Evolutionary conservation across 805 yeast species (phyloP).

Genomic region (Candida gorgasii): DNA sequence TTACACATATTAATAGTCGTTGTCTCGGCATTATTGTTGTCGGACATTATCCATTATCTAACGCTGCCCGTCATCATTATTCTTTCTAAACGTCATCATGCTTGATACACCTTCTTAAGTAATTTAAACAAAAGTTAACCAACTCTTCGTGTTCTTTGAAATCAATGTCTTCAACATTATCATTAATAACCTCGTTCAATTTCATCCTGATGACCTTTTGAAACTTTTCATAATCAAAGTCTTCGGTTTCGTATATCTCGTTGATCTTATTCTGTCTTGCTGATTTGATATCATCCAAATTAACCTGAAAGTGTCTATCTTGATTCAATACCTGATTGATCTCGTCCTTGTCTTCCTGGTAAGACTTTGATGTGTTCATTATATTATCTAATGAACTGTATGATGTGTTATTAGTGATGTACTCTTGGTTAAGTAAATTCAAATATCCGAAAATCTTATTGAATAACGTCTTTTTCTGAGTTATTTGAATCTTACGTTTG

Average conservation of each 20-base stretch:
- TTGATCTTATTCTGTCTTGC: background rate
- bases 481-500: slow-evolving; percentile 40
- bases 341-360: slow-evolving; percentile 45
- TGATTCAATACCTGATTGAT: slow-evolving; percentile 32
- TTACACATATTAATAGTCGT: no score
- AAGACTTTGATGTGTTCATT: slow-evolving; percentile 37
- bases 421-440: slow-evolving; percentile 39
- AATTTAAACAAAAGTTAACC: slow-evolving; percentile 25
- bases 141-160: slow-evolving; percentile 22
- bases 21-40: no score
- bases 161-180: slow-evolving; percentile 11
- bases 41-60: background rate
- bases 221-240: slow-evolving; percentile 29
- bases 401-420: slow-evolving; percentile 41
- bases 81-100: slow-evolving; percentile 10
- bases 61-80: no score
- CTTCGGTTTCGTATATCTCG: slow-evolving; percentile 10
- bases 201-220: slow-evolving; percentile 22
- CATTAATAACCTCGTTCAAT: slow-evolving; percentile 23
- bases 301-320: slow-evolving; percentile 28
- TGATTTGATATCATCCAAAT: slow-evolving; percentile 24
- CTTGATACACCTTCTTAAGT: slow-evolving; percentile 31
- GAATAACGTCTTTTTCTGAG: slow-evolving; percentile 42
- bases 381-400: slow-evolving; percentile 39
- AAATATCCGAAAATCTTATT: slow-evolving; percentile 39